Evolutionary conservation across 2,329 filamentous ascomycete genomes (phyloP), one percentile per base, ranked within the genome.

Genomic region (Ambrosiella beaveri): DNA sequence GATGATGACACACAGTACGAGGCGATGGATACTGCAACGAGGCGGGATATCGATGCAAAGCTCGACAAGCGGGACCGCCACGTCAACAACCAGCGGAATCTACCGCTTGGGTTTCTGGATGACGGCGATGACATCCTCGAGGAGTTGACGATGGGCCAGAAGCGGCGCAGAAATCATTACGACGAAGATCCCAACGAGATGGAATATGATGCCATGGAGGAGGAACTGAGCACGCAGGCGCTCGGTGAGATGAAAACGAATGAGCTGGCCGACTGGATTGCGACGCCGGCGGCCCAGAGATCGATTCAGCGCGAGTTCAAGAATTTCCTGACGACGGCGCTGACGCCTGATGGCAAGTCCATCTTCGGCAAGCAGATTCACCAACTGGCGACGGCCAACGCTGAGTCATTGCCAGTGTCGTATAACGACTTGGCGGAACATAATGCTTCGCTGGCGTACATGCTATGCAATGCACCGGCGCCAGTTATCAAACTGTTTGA

Each of bases 271-370:
- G 93, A 98, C 63, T 98, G 94, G 94, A 86, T 98, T 47, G 84
- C 88, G 12, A 85, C 90, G 64, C 87, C 88, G 2, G 81, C 88
- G 12, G 93, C 98, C 11, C 88, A 95, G 71, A 81, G 88, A 64
- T 94, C 90, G 1, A 93, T 98, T 70, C 90, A 89, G 67, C 82
- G 91, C 65, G 93, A 98, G 71, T 98, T 98, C 80, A 95, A 95
- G 70, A 85, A 87, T 2, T 98, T 98, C 74, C 74, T 98, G 65
- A 97, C 93, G 9, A 91, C 96, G 65, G 97, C 94, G 69, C 95
- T 84, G 5, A 93, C 98, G 66, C 82, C 89, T 57, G 82, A 85
- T 63, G 90, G 89, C 57, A 84, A 82, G 3, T 98, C 93, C 0
- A 89, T 98, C 55, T 98, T 98, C 68, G 93, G 93, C 57, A 90